Evolutionary conservation across 352 stramenopile genomes (phyloP).

Genomic region (Thalassiosira gravida): DNA sequence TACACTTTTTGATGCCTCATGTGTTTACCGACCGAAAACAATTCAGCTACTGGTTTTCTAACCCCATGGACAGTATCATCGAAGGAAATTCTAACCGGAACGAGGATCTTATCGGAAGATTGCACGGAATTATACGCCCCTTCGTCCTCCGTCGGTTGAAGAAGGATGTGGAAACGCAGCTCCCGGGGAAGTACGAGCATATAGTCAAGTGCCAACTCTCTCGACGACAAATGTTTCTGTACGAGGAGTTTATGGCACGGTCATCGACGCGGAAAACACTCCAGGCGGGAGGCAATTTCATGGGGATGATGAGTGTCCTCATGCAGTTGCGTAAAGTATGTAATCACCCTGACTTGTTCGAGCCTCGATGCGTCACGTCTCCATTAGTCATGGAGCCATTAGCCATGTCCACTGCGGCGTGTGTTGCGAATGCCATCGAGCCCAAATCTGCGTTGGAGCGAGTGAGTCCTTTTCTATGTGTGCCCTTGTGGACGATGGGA

Average conservation of each 20-base stretch:
- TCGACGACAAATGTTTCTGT: conserved; percentile 93
- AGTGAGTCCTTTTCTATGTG: conserved; percentile 57
- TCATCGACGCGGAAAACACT: conserved; percentile 93
- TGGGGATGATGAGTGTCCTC: conserved; percentile 99
- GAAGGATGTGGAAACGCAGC: conserved; percentile 96
- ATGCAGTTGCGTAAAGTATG: conserved; percentile 97
- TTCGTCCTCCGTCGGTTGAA: conserved; percentile 97
- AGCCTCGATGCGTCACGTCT: conserved; percentile 94
- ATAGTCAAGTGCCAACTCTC: conserved; percentile 93
- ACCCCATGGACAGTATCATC: conserved; percentile 91
- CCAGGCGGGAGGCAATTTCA: conserved; percentile 88
- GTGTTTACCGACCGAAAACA: conserved; percentile 93
- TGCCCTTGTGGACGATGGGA: conserved; percentile 75
- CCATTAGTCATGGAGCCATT: conserved; percentile 89
- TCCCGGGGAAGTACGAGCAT: conserved; percentile 96
- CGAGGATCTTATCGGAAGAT: conserved; percentile 90
- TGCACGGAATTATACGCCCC: conserved; percentile 97
- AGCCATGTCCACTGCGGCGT: conserved; percentile 63
- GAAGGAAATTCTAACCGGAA: conserved; percentile 88
- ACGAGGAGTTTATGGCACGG: conserved; percentile 97
- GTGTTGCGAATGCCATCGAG: conserved; percentile 59
- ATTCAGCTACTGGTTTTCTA: conserved; percentile 98
- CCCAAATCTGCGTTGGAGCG: conserved; percentile 50
- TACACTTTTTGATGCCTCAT: conserved; percentile 98
- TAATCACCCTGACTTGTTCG: conserved; percentile 99